Evolutionary conservation across 2,329 filamentous ascomycete species (phyloP).

Genomic region (Graphiopsis chlorocephala): DNA sequence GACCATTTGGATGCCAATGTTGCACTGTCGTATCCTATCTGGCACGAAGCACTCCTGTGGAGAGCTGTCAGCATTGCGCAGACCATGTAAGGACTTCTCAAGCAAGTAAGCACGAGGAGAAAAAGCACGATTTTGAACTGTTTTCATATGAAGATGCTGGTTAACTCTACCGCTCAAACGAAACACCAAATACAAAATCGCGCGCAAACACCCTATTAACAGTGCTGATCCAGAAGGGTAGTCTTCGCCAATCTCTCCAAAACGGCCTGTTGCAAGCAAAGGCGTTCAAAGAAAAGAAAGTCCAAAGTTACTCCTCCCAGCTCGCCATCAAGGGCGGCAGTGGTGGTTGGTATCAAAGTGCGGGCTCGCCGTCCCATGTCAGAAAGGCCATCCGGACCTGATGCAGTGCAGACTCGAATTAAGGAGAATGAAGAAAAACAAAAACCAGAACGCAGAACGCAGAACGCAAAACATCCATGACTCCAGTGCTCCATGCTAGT

Average conservation of each 20-base stretch:
- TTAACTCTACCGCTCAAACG: background rate
- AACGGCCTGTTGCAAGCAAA: background rate
- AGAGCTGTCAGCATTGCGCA: background rate
- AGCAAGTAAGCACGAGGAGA: background rate
- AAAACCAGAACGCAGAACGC: background rate
- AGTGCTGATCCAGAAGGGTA: conserved; percentile 9
- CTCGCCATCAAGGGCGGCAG: background rate
- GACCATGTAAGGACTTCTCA: background rate
- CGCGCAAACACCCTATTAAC: background rate
- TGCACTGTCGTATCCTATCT: background rate
- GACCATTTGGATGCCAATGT: background rate
- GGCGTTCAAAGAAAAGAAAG: conserved; percentile 4
- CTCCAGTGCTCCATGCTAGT: conserved; percentile 1
- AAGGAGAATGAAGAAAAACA: background rate
- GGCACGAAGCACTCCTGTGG: background rate
- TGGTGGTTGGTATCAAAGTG: conserved; percentile 1
- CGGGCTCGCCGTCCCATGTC: background rate
- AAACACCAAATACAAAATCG: background rate
- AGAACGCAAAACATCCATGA: background rate
- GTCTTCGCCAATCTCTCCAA: conserved; percentile 3
- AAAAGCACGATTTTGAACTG: background rate
- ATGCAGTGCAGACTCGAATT: conserved; percentile 5
- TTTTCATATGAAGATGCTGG: conserved; percentile 3
- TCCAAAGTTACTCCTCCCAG: conserved; percentile 7
- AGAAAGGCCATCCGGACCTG: background rate